Evolutionary conservation across 208 protist species (phyloP).

Genomic region (Kentomonas sorsogonicus): DNA sequence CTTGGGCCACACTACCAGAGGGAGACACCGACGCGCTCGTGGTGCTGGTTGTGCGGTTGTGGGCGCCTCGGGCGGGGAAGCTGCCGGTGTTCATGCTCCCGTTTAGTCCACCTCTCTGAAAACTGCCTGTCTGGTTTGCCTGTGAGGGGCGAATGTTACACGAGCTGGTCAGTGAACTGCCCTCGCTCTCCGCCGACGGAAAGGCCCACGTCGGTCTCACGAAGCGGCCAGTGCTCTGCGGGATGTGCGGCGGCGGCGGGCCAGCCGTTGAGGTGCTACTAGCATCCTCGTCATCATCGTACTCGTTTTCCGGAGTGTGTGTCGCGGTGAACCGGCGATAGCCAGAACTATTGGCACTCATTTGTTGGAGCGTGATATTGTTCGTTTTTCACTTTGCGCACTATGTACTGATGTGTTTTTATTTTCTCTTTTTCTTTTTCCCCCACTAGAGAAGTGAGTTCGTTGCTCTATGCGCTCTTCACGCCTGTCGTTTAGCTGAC

Average conservation of each 20-base stretch:
- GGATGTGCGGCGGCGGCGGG: slow-evolving; percentile 55
- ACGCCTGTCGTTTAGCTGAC: no score
- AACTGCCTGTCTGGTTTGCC: slow-evolving; percentile 33
- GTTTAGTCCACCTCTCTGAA: slow-evolving; percentile 11
- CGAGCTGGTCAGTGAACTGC: slow-evolving; percentile 18
- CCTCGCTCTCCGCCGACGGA: slow-evolving; percentile 16
- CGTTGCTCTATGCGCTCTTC: no score
- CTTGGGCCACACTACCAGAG: slow-evolving; percentile 42
- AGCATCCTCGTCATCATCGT: slow-evolving; percentile 34
- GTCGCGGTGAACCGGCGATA: slow-evolving; percentile 3
- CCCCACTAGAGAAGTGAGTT: no score
- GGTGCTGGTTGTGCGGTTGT: slow-evolving; percentile 50
- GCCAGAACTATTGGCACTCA: slow-evolving; percentile 3
- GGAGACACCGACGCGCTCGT: slow-evolving; percentile 51
- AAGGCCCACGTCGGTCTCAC: slow-evolving; percentile 30
- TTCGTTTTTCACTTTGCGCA: no score
- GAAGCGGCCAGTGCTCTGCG: slow-evolving; percentile 49
- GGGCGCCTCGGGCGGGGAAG: slow-evolving; percentile 16
- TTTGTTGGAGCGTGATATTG: no score
- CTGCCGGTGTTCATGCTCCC: slow-evolving; percentile 22
- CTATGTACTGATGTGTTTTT: no score
- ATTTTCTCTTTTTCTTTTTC: no score
- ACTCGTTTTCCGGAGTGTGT: slow-evolving; percentile 24
- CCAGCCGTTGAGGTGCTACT: slow-evolving; percentile 82
- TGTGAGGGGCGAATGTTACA: slow-evolving; percentile 22